Evolutionary conservation across 2,329 filamentous ascomycete species (phyloP).

Genomic region (Aspergillus sclerotialis): DNA sequence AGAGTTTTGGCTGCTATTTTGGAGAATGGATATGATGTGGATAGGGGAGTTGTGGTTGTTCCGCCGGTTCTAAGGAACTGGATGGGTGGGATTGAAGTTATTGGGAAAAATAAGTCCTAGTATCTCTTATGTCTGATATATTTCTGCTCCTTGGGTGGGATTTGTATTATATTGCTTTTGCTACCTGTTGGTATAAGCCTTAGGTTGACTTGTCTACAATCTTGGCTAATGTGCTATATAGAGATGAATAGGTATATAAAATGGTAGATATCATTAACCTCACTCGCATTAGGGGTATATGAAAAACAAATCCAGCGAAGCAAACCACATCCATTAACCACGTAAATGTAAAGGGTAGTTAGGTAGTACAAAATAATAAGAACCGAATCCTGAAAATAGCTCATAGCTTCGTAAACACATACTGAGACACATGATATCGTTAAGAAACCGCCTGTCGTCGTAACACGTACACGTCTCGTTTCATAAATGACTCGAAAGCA

Average conservation of each 20-base stretch:
- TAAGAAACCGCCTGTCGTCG: background rate
- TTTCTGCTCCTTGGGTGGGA: too few species aligned
- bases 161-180: too few species aligned
- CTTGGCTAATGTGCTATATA: background rate
- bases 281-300: constrained; percentile 1
- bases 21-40: constrained; percentile 83
- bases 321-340: too few species aligned
- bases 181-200: too few species aligned
- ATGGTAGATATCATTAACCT: too few species aligned
- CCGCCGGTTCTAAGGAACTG: constrained; percentile 73
- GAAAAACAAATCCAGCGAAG: too few species aligned
- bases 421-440: background rate
- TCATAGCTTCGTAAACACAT: too few species aligned
- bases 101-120: constrained; percentile 36
- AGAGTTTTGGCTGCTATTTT: constrained; percentile 81
- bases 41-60: constrained; percentile 59
- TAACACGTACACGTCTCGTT: too few species aligned
- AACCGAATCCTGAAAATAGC: background rate
- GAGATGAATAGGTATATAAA: too few species aligned
- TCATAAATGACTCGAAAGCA: too few species aligned
- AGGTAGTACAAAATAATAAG: background rate
- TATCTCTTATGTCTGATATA: background rate
- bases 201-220: too few species aligned
- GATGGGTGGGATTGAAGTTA: constrained; percentile 70
- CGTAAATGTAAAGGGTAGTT: too few species aligned